Percentiles rank a stretch among this genome's conserved stretches.
Evolutionary conservation across 352 stramenopile species (phyloP).

Genomic region (Pilasporangium apinafurcum): DNA sequence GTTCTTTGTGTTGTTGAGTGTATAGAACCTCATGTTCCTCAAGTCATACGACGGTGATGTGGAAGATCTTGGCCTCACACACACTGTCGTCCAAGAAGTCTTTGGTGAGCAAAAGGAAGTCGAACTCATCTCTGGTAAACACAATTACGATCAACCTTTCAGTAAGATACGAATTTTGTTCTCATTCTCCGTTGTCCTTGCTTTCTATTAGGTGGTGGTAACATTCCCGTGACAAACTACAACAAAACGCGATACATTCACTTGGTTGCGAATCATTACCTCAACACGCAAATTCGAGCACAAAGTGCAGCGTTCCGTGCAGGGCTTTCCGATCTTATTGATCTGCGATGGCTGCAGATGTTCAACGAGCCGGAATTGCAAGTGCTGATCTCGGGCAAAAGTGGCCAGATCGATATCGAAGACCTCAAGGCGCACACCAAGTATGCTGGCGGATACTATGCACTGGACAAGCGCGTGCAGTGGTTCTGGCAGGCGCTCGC

Average conservation of each 20-base stretch:
- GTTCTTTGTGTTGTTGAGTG: background rate
- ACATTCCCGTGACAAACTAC: slow-evolving; percentile 85
- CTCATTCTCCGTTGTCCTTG: background rate
- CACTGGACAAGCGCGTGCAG: slow-evolving; percentile 62
- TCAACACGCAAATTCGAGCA: slow-evolving; percentile 90
- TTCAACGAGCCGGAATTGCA: slow-evolving; percentile 97
- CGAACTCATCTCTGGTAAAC: slow-evolving; percentile 76
- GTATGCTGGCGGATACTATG: slow-evolving; percentile 93
- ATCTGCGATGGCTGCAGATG: slow-evolving; percentile 88
- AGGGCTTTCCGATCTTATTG: slow-evolving; percentile 92
- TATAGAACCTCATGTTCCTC: slow-evolving; percentile 93
- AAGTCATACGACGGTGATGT: slow-evolving; percentile 94
- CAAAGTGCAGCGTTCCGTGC: slow-evolving; percentile 91
- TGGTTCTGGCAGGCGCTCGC: slow-evolving; percentile 67
- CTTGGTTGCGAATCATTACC: slow-evolving; percentile 94
- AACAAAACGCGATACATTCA: slow-evolving; percentile 96
- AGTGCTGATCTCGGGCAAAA: slow-evolving; percentile 88
- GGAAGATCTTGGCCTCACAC: slow-evolving; percentile 87
- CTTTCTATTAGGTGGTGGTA: slow-evolving; percentile 41
- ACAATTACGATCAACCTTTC: background rate
- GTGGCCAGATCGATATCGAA: slow-evolving; percentile 41
- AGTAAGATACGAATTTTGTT: background rate
- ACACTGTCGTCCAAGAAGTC: slow-evolving; percentile 86
- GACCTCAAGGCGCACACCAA: slow-evolving; percentile 88
- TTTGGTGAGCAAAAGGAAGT: slow-evolving; percentile 79